Evolutionary conservation across 345 rosid genomes (phyloP).

Genomic region (Punica granatum): DNA sequence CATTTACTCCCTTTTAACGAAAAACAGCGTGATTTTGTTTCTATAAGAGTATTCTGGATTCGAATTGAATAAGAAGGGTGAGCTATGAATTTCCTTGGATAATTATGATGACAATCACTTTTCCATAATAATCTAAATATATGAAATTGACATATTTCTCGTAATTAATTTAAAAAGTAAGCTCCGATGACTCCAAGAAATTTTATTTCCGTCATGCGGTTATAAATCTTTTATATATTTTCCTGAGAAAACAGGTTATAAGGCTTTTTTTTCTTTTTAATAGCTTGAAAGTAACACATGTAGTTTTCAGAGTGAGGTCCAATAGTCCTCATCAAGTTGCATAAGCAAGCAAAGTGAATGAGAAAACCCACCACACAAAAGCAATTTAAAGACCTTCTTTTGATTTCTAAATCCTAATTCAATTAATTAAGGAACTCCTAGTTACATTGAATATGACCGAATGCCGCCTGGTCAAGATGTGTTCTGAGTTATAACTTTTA

Average conservation of each 20-base stretch:
- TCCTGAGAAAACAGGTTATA: not conserved
- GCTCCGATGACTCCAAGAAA: not conserved
- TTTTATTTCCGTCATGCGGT: not conserved
- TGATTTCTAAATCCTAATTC: not conserved
- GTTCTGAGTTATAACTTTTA: not conserved
- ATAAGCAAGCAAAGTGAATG: slow-evolving; percentile 10
- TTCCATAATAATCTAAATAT: not conserved
- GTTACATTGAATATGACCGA: not conserved
- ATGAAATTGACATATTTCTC: not conserved
- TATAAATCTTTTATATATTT: not conserved
- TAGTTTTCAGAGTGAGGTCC: slow-evolving; percentile 1
- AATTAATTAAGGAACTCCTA: not conserved
- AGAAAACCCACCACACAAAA: slow-evolving; percentile 4
- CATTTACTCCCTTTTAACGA: not conserved
- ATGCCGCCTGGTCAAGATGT: not conserved
- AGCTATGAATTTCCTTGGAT: not conserved
- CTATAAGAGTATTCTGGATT: not conserved
- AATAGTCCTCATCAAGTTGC: slow-evolving; percentile 5
- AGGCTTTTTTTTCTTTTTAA: not conserved
- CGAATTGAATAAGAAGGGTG: not conserved
- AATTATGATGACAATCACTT: not conserved
- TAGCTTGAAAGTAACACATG: not conserved
- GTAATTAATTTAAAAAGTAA: not conserved
- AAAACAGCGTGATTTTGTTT: not conserved
- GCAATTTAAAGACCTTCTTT: not conserved